Base-by-base conservation (phyloP, 202 grass and related monocot genomes). In the Cymbopogon flexuosus region DNA sequence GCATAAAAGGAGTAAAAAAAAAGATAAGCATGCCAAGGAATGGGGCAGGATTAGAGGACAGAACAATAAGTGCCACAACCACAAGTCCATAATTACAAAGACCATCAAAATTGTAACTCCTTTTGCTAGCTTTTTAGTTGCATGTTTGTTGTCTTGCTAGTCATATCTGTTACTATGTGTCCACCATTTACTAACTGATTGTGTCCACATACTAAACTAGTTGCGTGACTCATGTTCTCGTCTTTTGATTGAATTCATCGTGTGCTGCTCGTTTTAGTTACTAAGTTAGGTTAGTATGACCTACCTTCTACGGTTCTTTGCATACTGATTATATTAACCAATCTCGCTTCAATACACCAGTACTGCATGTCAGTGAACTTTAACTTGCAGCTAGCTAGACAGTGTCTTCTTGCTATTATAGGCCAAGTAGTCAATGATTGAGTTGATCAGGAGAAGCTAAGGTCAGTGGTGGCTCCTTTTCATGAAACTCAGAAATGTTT, bases 351-450 rank as follows among this genome's bases (percentile, higher is more conserved):
- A 74, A 60, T 67, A 81, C 15, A 72, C 10, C 35, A 41, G 41
- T 73, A 58, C 62, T 29, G 35, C 27, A 70, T 71, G 46, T 18
- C 43, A 80, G 70, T 54, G 75, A 47, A 76, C 6, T 72, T 65
- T 66, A 84, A 13, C 40, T 45, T 71, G 42, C 43, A 88, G 70
- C 35, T 76, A 84, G 54, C 60, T 83, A 45, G 14, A 58, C 72
- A 72, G 59, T 12, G 27, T 65, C 31, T 9, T 0, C 57, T 51
- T 60, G 47, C 49, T 43, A 14, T 41, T 61, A 10, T 51, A 15
- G 22, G 16, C 23, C 47, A 59, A 77, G 11, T 65, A 66, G 15
- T 61, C 33, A 62, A 40, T 15, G 5, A 58, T 22, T 10, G 6
- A 66, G 59, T 52, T 72, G 58, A 85, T 71, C 16, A 65, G 57